Evolutionary conservation across 768 basidiomycete species (phyloP).

Genomic region (Gymnopilus dilepis): DNA sequence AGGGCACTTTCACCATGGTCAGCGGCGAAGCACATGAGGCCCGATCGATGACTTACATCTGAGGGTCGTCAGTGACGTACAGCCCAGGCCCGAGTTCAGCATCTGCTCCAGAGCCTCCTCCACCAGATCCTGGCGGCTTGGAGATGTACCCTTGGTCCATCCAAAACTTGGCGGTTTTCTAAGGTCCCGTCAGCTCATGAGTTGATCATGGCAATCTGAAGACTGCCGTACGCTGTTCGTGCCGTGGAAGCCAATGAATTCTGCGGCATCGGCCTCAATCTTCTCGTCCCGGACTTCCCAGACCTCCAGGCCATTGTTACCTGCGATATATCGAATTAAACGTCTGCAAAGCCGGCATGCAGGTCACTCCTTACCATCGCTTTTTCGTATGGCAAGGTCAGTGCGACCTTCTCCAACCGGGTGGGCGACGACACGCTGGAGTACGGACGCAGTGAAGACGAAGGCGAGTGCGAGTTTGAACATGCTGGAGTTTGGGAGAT

Average conservation of each 20-base stretch:
- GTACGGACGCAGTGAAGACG: not conserved
- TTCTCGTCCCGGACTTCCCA: not conserved
- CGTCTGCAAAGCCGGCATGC: not conserved
- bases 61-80: constrained; percentile 7
- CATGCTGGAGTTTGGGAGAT: not conserved
- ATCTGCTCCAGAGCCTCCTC: not conserved
- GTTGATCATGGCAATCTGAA: not conserved
- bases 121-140: not conserved
- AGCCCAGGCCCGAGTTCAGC: constrained; percentile 12
- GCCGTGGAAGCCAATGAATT: constrained; percentile 12
- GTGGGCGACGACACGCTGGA: not conserved
- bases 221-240: constrained; percentile 5
- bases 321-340: not conserved
- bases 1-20: not conserved
- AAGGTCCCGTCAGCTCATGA: not conserved
- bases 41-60: constrained; percentile 1
- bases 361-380: not conserved
- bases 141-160: not conserved
- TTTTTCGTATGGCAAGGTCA: not conserved
- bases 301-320: not conserved
- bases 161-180: constrained; percentile 1
- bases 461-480: not conserved
- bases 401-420: not conserved
- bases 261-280: not conserved
- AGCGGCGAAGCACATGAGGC: not conserved